phyloP scores from a whole-genome alignment of 345 rosid species.

The Syzygium oleosum region DNA sequence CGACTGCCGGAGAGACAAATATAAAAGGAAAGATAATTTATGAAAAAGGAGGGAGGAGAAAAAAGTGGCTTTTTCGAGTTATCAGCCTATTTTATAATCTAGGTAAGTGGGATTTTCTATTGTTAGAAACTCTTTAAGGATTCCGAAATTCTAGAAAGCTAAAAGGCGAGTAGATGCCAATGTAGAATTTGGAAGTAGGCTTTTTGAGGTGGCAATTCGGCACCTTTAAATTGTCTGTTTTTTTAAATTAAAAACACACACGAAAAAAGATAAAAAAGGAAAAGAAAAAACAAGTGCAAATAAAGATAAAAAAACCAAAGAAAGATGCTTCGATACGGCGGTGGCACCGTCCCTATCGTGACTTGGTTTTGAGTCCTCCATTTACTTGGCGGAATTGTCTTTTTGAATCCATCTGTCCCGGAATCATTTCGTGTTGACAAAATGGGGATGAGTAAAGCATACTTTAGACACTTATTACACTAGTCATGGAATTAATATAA shows the following conservation, averaged over 20 bases:
- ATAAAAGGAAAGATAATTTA: neutral
- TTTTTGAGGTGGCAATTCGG: slow-evolving; percentile 37
- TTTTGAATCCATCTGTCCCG: no score
- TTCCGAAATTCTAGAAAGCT: slow-evolving; percentile 9
- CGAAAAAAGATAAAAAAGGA: neutral
- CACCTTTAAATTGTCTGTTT: slow-evolving; percentile 13
- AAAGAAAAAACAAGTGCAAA: neutral
- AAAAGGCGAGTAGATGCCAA: slow-evolving; percentile 17
- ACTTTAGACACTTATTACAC: neutral
- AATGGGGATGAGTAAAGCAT: neutral
- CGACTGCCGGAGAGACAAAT: neutral
- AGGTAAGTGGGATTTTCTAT: slow-evolving; percentile 16
- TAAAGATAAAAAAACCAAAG: neutral
- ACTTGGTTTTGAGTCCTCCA: neutral
- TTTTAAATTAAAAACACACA: neutral
- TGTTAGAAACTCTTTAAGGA: slow-evolving; percentile 27
- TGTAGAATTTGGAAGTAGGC: slow-evolving; percentile 7
- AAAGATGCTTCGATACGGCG: neutral
- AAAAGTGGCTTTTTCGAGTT: neutral
- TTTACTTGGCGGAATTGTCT: neutral
- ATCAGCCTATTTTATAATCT: neutral
- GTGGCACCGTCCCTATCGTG: neutral
- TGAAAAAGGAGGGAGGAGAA: neutral
- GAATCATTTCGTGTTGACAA: neutral
- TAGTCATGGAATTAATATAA: neutral